Evolutionary conservation across 2,329 filamentous ascomycete species (phyloP), one percentile per base, ranked within the genome.

Genomic region (Colletotrichum euphorbiae): DNA sequence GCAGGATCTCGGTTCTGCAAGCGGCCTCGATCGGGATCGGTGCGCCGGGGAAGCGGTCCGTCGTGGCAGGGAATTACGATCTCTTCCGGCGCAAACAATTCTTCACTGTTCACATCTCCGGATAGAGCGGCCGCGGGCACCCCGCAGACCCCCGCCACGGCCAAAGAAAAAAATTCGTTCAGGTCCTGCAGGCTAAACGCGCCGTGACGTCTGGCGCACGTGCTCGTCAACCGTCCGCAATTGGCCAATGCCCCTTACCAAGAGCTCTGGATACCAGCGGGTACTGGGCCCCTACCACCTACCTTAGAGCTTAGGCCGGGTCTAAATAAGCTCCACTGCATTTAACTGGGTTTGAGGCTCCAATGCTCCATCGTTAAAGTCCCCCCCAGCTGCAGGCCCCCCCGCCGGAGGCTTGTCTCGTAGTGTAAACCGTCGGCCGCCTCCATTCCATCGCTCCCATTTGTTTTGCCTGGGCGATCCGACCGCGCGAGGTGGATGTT

Each of bases 371-470:
- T 46, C 42, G 58, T 62, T 15, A 52, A 43, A 46, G 55, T n/a
- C 24, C 55, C 52, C 52, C 19, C 13, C 33, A 21, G 55, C 31
- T 52, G 48, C 48, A 31, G 48, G 48, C 21, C 42, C 64, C 62
- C 66, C 61, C 45, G 46, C 48, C 24, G 36, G 61, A 68, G 65
- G 66, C 66, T 68, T 65, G 61, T 67, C 60, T 67, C 60, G 65
- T n/a, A n/a, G n/a, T n/a, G n/a, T 65, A 65, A 55, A 68, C 54
- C 48, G 54, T 65, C 54, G 61, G 65, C 61, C 65, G 62, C 62
- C 48, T 51, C 61, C 66, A 65, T 65, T 57, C 58, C 58, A 67
- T 60, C 48, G 55, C 28, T 65, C 45, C 58, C 61, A 33, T 58
- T 63, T 68, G 65, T 68, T 68, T 54, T 68, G 46, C 62, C 36